phyloP scores from a whole-genome alignment of 2,329 filamentous ascomycete species.

The Sordariomycetes sp. region DNA sequence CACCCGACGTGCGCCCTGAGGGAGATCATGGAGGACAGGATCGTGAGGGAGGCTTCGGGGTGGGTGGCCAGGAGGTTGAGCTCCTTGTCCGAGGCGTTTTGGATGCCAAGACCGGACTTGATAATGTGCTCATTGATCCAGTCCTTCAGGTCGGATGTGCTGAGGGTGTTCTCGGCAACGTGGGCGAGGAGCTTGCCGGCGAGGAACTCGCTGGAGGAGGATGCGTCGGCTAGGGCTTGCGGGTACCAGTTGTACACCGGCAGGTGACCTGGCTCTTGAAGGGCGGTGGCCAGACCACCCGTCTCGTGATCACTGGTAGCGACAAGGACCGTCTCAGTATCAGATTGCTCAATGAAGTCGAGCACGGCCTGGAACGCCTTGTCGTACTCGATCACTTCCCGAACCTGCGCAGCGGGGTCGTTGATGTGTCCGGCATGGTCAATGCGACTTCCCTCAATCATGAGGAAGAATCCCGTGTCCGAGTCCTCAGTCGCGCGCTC shows the following conservation, averaged over 20 bases:
- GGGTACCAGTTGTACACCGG: constrained; percentile 73
- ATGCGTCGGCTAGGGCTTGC: constrained; percentile 62
- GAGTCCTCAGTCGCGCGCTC: constrained; percentile 72
- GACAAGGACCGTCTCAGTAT: constrained; percentile 71
- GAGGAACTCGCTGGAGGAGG: constrained; percentile 69
- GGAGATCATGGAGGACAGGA: constrained; percentile 80
- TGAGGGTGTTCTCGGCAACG: no score
- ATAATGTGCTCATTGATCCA: constrained; percentile 66
- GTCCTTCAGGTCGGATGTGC: constrained; percentile 31
- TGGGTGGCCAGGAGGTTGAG: constrained; percentile 54
- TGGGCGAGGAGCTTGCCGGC: constrained; percentile 52
- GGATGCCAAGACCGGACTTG: constrained; percentile 63
- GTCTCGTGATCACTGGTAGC: constrained; percentile 95
- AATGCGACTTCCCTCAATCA: constrained; percentile 96
- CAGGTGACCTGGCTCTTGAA: constrained; percentile 48
- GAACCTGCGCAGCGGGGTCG: constrained; percentile 74
- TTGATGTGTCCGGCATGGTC: constrained; percentile 89
- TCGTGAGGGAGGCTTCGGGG: constrained; percentile 41
- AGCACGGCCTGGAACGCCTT: constrained; percentile 72
- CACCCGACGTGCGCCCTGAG: constrained; percentile 84
- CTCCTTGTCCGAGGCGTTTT: constrained; percentile 63
- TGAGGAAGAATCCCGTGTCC: constrained; percentile 93
- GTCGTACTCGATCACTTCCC: constrained; percentile 94
- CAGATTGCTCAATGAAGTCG: constrained; percentile 70
- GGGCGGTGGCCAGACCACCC: constrained; percentile 73